Conservation (phyloP, 345 rosid genomes). For the Excoecaria cochinchinensis region DNA sequence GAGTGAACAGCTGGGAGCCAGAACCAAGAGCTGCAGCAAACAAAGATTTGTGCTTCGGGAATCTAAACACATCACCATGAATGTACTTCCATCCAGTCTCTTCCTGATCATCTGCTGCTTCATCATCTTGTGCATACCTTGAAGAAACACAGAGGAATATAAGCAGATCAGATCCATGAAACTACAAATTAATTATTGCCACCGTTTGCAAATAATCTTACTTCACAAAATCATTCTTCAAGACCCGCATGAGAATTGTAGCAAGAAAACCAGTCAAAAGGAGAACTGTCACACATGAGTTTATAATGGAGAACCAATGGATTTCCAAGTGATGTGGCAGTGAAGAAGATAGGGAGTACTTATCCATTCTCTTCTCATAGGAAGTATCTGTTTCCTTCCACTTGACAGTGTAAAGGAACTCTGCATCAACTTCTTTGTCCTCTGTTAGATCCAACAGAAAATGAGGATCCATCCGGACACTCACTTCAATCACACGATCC, state of each 20-base stretch:
- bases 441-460: slow-evolving; percentile 64
- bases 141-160: slow-evolving; percentile 2
- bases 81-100: slow-evolving; percentile 94
- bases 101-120: slow-evolving; percentile 79
- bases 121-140: slow-evolving; percentile 64
- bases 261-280: slow-evolving; percentile 90
- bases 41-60: slow-evolving; percentile 63
- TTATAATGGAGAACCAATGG: slow-evolving; percentile 89
- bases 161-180: neutral
- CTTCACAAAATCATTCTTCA: slow-evolving; percentile 91
- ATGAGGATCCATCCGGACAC: slow-evolving; percentile 66
- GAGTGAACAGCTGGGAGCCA: slow-evolving; percentile 69
- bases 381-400: slow-evolving; percentile 84
- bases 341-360: slow-evolving; percentile 77
- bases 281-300: slow-evolving; percentile 86
- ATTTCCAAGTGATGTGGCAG: slow-evolving; percentile 87
- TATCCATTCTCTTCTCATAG: slow-evolving; percentile 85
- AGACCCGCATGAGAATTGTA: slow-evolving; percentile 82
- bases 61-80: slow-evolving; percentile 82
- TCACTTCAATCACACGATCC: slow-evolving; percentile 74
- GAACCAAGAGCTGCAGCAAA: slow-evolving; percentile 78
- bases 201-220: slow-evolving; percentile 30
- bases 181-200: neutral
- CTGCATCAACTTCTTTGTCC: slow-evolving; percentile 69
- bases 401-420: slow-evolving; percentile 78